Evolutionary conservation across 257 asterid species (phyloP), one percentile per base, ranked within the genome.

Genomic region (Misopates orontium): DNA sequence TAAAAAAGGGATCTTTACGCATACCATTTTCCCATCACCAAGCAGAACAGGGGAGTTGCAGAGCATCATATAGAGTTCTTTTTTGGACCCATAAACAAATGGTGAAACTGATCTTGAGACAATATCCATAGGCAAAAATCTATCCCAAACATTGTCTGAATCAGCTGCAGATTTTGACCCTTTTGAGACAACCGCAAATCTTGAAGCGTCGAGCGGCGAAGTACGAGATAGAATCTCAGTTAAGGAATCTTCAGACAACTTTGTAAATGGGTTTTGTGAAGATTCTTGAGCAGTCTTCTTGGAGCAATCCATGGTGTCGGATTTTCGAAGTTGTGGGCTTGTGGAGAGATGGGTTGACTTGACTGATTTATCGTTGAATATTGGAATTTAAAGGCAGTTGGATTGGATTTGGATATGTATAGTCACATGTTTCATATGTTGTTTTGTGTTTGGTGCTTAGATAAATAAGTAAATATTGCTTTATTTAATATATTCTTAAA

Each of bases 111-210:
- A 70, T 39, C 60, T 48, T 4, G 82, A 76, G 24, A 79, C 28
- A 44, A 78, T 71, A 9, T 80, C 89, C 3, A 55, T 19, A 2
- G 85, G 89, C 49, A 84, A 71, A 56, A 83, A 80, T 47, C 47
- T 53, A 20, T 59, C 72, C 82, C 82, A 77, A 22, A 61, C 71
- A 14, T 7, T 5, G 20, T 66, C 63, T 1, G 71, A 62, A 21
- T 74, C 78, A 56, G 70, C 71, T 10, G 71, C 56, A 50, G 70
- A 67, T 61, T 67, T 73, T n/a, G 48, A 62, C 48, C 41, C 62
- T 48, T 68, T 73, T 0, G 78, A 73, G 36, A 73, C 11, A 0
- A 40, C 63, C 2, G 78, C 52, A 60, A 39, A 48, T 62, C 74
- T 62, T 17, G 67, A 73, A 50, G 56, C 74, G 22, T 73, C 78